Percentiles rank a stretch among this genome's conserved stretches.
Evolutionary conservation across 768 basidiomycete genomes (phyloP).

Genomic region (Agrocybe chaxingu): DNA sequence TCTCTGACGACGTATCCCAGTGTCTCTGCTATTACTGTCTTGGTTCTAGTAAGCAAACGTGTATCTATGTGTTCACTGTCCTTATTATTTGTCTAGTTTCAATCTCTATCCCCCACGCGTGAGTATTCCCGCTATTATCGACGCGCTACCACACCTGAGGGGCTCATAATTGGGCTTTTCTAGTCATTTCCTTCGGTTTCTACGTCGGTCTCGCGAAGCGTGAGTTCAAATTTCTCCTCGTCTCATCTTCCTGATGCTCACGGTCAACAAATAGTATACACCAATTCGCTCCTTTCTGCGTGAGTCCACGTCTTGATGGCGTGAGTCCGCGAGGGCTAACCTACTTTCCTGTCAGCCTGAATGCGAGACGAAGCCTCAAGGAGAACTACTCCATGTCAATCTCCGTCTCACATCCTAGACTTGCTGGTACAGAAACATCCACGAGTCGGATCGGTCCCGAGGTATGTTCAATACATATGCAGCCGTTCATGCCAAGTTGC

Average conservation of each 20-base stretch:
- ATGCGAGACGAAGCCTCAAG: too few relatives aligned
- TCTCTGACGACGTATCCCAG: neutral
- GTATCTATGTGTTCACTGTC: too few relatives aligned
- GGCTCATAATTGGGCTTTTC: neutral
- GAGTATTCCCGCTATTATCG: neutral
- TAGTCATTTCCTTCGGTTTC: slow-evolving; percentile 2
- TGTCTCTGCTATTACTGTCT: neutral
- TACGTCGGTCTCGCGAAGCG: slow-evolving; percentile 3
- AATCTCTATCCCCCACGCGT: neutral
- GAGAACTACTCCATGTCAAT: too few relatives aligned
- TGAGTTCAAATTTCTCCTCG: neutral
- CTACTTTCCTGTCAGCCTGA: too few relatives aligned
- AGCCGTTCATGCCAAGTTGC: too few relatives aligned
- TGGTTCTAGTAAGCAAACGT: neutral
- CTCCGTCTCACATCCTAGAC: too few relatives aligned
- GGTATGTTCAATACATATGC: too few relatives aligned
- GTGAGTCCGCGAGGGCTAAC: too few relatives aligned
- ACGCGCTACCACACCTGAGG: neutral
- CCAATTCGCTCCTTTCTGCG: slow-evolving; percentile 7
- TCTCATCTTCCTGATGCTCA: neutral
- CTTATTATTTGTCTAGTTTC: neutral
- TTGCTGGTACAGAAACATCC: too few relatives aligned
- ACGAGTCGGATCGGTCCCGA: too few relatives aligned
- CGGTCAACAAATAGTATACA: neutral
- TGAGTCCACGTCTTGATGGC: too few relatives aligned